Evolutionary conservation across 192 early-diverging fungal genomes (phyloP).

Genomic region (Dissophora ornata): DNA sequence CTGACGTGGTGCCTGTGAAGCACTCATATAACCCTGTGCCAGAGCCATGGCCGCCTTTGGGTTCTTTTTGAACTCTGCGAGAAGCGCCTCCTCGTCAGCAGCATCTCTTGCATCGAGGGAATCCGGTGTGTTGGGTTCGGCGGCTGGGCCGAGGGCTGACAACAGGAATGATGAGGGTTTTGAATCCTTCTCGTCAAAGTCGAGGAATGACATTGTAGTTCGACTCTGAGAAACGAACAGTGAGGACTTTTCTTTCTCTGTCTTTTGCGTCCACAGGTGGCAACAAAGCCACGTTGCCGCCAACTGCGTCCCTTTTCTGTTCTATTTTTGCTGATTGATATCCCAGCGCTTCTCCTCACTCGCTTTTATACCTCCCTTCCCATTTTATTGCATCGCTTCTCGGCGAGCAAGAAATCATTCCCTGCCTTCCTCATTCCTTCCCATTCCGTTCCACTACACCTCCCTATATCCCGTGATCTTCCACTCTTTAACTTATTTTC

Average conservation of each 20-base stretch:
- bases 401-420: too few relatives aligned
- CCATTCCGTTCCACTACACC: too few relatives aligned
- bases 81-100: conserved; percentile 42
- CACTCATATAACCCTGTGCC: conserved; percentile 25
- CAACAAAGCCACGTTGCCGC: conserved; percentile 9
- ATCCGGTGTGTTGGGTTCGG: not conserved
- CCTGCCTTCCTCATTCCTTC: too few relatives aligned
- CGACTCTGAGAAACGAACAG: too few relatives aligned
- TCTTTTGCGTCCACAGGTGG: too few relatives aligned
- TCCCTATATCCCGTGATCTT: too few relatives aligned
- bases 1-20: conserved; percentile 37
- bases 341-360: not conserved
- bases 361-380: not conserved
- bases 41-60: conserved; percentile 53
- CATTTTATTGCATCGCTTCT: too few relatives aligned
- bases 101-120: conserved; percentile 16
- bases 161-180: conserved; percentile 20
- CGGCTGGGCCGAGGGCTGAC: not conserved
- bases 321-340: not conserved
- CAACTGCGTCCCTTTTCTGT: not conserved
- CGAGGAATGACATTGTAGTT: conserved; percentile 37
- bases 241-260: too few relatives aligned
- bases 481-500: too few relatives aligned
- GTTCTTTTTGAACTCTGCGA: conserved; percentile 53
- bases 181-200: conserved; percentile 15